Evolutionary conservation across 2,329 filamentous ascomycete species (phyloP), one percentile per base, ranked within the genome.

Genomic region (Clonostachys rhizophaga): DNA sequence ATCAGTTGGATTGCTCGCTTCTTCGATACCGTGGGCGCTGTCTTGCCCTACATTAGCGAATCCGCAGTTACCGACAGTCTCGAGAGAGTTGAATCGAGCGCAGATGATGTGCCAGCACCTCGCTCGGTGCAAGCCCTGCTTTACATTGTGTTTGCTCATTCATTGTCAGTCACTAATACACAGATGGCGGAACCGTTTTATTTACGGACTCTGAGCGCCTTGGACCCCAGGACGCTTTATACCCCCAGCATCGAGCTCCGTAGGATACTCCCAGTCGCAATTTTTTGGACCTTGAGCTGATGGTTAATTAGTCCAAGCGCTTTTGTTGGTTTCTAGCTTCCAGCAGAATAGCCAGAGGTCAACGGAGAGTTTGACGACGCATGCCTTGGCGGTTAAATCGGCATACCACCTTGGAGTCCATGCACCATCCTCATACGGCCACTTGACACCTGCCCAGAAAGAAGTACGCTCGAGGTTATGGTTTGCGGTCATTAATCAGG

Each of bases 291-390:
- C 33, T 33, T 14, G 7, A 18, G 30, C 48, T 10, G 43, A 20
- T 10, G 2, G 18, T 8, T 18, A 24, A 2, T 7, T 46, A 59
- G 62, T 67, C 7, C 62, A 66, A 49, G 52, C 59, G 2, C 45
- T 66, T 17, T 53, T 66, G 6, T 55, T 67, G 2, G 50, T 65
- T 3, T 52, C 57, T 3, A 62, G 53, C 35, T 66, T 60, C 36
- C 59, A 65, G 34, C 63, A 67, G 42, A 65, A 64, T 35, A 64
- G 52, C n/a, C 61, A 64, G 42, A 53, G 61, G 4, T 59, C 62
- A 8, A 60, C 62, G 46, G 58, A 61, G 24, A 66, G 62, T 43
- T 56, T 59, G 49, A 55, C 61, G 5, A 57, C 57, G 2, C 61
- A 65, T 42, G 56, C 58, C 2, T 50, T 64, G 3, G 55, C 57